Conservation (phyloP, 805 yeast genomes). For the Candida ortonii region DNA sequence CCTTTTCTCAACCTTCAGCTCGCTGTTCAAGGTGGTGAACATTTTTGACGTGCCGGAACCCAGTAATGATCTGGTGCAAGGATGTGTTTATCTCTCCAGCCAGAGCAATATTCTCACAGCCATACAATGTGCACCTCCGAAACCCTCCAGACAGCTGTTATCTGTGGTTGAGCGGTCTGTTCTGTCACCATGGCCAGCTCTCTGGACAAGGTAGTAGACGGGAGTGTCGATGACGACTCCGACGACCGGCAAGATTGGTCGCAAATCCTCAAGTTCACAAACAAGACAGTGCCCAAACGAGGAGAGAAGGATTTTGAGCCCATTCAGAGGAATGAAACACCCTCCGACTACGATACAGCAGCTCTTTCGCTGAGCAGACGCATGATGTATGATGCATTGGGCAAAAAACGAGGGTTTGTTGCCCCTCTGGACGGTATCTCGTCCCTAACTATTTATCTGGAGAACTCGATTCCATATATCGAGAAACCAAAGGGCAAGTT, state of each 20-base stretch:
- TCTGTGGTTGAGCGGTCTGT: no score
- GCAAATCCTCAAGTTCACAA: slow-evolving; percentile 30
- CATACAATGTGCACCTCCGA: no score
- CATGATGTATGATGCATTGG: slow-evolving; percentile 71
- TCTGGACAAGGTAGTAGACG: no score
- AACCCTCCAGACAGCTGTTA: no score
- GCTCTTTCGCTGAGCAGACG: slow-evolving; percentile 51
- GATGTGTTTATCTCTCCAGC: no score
- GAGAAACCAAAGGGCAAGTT: slow-evolving; percentile 64
- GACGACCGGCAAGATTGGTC: slow-evolving; percentile 59
- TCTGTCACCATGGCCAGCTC: no score
- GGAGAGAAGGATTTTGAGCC: slow-evolving; percentile 89
- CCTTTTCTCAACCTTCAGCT: no score
- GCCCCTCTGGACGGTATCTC: slow-evolving; percentile 21
- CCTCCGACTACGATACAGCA: slow-evolving; percentile 28
- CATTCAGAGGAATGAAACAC: slow-evolving; percentile 11
- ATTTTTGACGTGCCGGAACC: no score
- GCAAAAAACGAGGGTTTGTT: slow-evolving; percentile 44
- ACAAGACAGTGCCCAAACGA: slow-evolving; percentile 51
- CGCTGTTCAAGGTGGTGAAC: no score
- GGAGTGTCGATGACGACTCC: slow-evolving; percentile 36
- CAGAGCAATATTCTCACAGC: no score
- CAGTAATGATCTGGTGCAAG: no score
- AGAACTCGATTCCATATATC: slow-evolving; percentile 28
- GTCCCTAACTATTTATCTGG: slow-evolving; percentile 27